Conservation (phyloP, 306 rosid genomes). For the Rubus idaeus region DNA sequence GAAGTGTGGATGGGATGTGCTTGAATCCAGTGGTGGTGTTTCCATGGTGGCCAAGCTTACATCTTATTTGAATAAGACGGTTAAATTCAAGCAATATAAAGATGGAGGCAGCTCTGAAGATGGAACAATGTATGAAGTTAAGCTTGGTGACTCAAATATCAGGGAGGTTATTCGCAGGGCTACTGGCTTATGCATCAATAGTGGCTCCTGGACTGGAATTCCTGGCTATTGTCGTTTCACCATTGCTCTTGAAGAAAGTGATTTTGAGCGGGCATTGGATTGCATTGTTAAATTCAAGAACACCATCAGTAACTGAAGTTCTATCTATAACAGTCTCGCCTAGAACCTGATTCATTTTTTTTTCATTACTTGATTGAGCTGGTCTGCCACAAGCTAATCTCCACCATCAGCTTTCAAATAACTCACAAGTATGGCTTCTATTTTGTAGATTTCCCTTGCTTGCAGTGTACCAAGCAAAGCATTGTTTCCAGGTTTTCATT, state of each 20-base stretch:
- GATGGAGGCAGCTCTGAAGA: constrained; percentile 33
- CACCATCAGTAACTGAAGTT: constrained; percentile 31
- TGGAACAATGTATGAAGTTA: constrained; percentile 35
- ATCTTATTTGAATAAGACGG: constrained; percentile 62
- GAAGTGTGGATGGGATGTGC: constrained; percentile 85
- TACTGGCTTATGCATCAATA: constrained; percentile 91
- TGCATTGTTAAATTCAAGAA: constrained; percentile 63
- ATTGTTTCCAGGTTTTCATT: background rate
- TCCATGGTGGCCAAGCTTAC: constrained; percentile 92
- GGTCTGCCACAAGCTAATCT: background rate
- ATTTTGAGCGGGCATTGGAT: constrained; percentile 73
- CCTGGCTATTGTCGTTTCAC: constrained; percentile 93
- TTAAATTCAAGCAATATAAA: constrained; percentile 38
- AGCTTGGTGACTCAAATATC: constrained; percentile 65
- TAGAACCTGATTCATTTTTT: background rate
- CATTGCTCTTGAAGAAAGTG: constrained; percentile 74
- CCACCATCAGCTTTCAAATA: background rate
- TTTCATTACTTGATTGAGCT: constrained; percentile 2
- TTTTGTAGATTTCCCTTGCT: background rate
- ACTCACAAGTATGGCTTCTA: background rate
- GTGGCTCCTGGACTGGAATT: constrained; percentile 92
- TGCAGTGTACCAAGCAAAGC: background rate
- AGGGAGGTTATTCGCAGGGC: constrained; percentile 63
- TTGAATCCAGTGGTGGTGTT: constrained; percentile 70
- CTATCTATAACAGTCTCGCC: background rate